Evolutionary conservation across 2,329 filamentous ascomycete genomes (phyloP), one percentile per base, ranked within the genome.

Genomic region (Verticillium dahliae): DNA sequence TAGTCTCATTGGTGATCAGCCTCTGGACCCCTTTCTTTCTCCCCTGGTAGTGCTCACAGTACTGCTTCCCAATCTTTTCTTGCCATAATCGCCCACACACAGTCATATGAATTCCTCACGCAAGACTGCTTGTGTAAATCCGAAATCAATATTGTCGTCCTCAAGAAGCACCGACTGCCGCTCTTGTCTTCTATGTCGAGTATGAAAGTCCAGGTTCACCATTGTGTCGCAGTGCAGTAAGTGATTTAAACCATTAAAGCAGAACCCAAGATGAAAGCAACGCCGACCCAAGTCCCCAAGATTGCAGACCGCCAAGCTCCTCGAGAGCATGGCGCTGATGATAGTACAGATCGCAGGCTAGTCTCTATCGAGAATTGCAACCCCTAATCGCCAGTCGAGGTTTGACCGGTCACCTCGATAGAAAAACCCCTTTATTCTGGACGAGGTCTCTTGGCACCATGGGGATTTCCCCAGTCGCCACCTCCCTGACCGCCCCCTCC

Each of bases 381-480:
- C 41, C 27, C 27, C 34, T 56, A 13, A 7, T 18, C 2, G 10
- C 41, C 7, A 31, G 45, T 33, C 31, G 15, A 15, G 15, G 14
- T 27, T 11, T 3, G 39, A 18, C 14, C 6, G 39, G 39, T n/a
- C 9, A 22, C n/a, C 15, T 22, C n/a, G 15, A 9, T 14, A 45
- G 5, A 18, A 3, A 2, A 27, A 22, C 27, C 15, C 6, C 4
- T 22, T 56, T 79, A 83, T 72, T 93, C 91, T 63, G 90, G 90
- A 65, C 91, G 84, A 66, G 90, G 88, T 67, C 91, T 82, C 78
- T 95, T 95, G 3, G 88, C 87, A 35, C 90, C 90, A 67, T 94
- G 91, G 6, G 91, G 91, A 69, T 94, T 94, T 80, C 90, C 90
- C 75, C 86, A 86, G 61, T 88, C 87, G 62, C 86, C 76, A 61